phyloP scores from a whole-genome alignment of 768 basidiomycete species.

The Naganishia vishniacii region DNA sequence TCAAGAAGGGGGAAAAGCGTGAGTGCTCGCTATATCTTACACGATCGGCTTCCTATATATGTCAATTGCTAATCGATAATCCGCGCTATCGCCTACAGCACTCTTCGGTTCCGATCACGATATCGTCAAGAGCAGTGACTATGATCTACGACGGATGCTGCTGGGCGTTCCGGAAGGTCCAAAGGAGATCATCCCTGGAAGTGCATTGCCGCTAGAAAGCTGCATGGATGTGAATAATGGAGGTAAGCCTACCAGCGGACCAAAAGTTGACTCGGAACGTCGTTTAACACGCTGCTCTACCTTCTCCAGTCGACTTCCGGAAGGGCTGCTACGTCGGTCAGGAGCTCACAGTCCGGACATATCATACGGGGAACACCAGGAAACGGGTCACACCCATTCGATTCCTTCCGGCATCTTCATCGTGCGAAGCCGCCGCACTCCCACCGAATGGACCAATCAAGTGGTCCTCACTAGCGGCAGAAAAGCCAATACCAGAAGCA shows the following conservation, averaged over 20 bases:
- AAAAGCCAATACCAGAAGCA: slow-evolving; percentile 29
- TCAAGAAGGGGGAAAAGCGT: slow-evolving; percentile 69
- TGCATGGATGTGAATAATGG: slow-evolving; percentile 93
- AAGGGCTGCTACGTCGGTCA: slow-evolving; percentile 99
- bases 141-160: slow-evolving; percentile 69
- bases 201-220: slow-evolving; percentile 87
- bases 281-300: background rate
- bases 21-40: slow-evolving; percentile 49
- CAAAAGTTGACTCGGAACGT: background rate
- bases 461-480: slow-evolving; percentile 32
- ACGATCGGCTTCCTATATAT: background rate
- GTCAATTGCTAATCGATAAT: background rate
- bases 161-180: slow-evolving; percentile 84
- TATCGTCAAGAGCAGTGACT: slow-evolving; percentile 45
- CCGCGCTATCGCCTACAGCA: slow-evolving; percentile 22
- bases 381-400: slow-evolving; percentile 83
- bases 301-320: slow-evolving; percentile 71
- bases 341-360: slow-evolving; percentile 91
- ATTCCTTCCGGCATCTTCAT: slow-evolving; percentile 46
- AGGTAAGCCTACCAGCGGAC: slow-evolving; percentile 55
- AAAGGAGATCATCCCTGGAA: slow-evolving; percentile 66
- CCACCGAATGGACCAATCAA: slow-evolving; percentile 28
- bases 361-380: slow-evolving; percentile 83
- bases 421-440: background rate
- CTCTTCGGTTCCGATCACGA: slow-evolving; percentile 23